These are phyloP conservation scores for Mycena alexandri DNA, from an alignment of 768 basidiomycete genomes.

Conservation along the genomic window DNA sequence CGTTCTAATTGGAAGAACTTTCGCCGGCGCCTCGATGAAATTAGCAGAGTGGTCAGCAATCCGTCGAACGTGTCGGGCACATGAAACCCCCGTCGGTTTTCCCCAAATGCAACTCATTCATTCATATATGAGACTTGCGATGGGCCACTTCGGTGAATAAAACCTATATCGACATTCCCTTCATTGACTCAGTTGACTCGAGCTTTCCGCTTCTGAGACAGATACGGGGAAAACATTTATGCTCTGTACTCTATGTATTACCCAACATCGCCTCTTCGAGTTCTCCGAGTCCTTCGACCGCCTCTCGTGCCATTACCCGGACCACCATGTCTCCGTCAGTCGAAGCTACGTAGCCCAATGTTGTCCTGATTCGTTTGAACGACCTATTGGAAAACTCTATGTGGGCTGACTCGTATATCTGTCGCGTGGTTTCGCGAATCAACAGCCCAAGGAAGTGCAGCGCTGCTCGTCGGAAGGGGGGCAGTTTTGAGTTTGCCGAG, in stretches of 20 bases:
- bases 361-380: slow-evolving; percentile 66
- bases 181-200: slow-evolving; percentile 84
- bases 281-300: slow-evolving; percentile 65
- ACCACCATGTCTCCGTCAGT: slow-evolving; percentile 82
- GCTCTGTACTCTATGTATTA: slow-evolving; percentile 37
- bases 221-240: slow-evolving; percentile 85
- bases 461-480: slow-evolving; percentile 87
- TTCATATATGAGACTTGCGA: slow-evolving; percentile 19
- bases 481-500: slow-evolving; percentile 71
- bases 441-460: slow-evolving; percentile 84
- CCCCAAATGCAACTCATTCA: slow-evolving; percentile 39
- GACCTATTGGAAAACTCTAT: slow-evolving; percentile 51
- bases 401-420: slow-evolving; percentile 58
- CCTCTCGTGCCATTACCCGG: slow-evolving; percentile 82
- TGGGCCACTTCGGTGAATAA: slow-evolving; percentile 32
- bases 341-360: slow-evolving; percentile 75
- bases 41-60: slow-evolving; percentile 71
- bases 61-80: slow-evolving; percentile 43
- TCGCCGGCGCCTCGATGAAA: slow-evolving; percentile 78
- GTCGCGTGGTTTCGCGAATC: slow-evolving; percentile 69
- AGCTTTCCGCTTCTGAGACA: slow-evolving; percentile 85
- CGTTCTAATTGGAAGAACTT: slow-evolving; percentile 79
- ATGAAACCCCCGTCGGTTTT: slow-evolving; percentile 40
- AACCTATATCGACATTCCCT: slow-evolving; percentile 74
- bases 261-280: slow-evolving; percentile 61